phyloP scores from a whole-genome alignment of 169 alveolate genomes.

The Fabrea salina region DNA sequence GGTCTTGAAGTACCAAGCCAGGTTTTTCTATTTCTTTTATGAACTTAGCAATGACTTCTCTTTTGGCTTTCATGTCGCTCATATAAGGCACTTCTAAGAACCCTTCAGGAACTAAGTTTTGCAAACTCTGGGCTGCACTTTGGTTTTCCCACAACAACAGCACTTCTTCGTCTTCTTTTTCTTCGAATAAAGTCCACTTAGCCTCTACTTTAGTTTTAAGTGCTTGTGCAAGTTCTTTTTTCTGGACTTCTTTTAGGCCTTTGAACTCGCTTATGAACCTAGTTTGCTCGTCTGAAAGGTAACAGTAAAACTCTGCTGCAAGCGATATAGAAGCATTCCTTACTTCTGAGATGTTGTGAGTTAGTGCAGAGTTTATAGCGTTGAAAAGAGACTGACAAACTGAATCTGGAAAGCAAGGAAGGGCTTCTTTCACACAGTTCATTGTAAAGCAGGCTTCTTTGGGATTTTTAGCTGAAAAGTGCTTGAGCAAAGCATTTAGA shows the following conservation, averaged over 20 bases:
- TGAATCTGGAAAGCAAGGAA: background rate
- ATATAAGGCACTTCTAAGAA: slow-evolving; percentile 11
- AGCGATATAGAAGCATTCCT: background rate
- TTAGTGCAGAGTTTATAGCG: background rate
- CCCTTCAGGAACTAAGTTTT: background rate
- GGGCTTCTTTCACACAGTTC: background rate
- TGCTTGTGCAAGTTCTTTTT: background rate
- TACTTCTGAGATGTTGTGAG: slow-evolving; percentile 14
- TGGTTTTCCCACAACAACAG: slow-evolving; percentile 1
- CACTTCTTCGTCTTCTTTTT: background rate
- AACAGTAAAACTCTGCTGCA: background rate
- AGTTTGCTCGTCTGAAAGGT: background rate
- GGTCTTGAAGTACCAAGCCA: background rate
- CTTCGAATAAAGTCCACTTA: background rate
- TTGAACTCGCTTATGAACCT: background rate
- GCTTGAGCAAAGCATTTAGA: background rate
- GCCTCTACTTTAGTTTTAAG: background rate
- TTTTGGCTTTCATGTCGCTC: slow-evolving; percentile 1
- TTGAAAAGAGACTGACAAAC: background rate
- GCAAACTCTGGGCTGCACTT: background rate
- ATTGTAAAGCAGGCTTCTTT: slow-evolving; percentile 19
- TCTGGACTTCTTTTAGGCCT: background rate
- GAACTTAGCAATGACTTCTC: slow-evolving; percentile 1
- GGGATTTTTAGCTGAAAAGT: slow-evolving; percentile 8
- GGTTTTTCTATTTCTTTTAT: background rate